Conservation (phyloP, 1,284 basidiomycete species). For the Exobasidium rhododendri region DNA sequence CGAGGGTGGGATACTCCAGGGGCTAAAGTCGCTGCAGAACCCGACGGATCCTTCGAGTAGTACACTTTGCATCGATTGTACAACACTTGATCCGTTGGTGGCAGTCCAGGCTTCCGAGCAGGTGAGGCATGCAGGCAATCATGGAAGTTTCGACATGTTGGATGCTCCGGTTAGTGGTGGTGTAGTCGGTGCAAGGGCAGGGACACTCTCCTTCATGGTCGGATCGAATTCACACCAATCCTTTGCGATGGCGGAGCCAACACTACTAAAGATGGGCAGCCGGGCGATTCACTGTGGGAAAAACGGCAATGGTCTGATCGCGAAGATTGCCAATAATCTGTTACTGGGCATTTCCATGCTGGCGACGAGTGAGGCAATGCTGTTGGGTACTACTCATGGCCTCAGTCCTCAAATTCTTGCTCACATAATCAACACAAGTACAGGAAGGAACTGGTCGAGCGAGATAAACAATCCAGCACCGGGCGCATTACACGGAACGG, state of each 20-base stretch:
- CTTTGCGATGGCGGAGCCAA: constrained; percentile 65
- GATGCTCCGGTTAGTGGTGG: constrained; percentile 90
- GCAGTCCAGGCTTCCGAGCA: constrained; percentile 65
- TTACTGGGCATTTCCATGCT: constrained; percentile 47
- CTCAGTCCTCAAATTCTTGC: constrained; percentile 39
- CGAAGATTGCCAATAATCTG: constrained; percentile 51
- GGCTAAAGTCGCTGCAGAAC: constrained; percentile 21
- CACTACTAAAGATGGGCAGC: constrained; percentile 67
- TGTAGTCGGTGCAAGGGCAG: constrained; percentile 72
- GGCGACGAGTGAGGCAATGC: constrained; percentile 44
- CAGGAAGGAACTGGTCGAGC: constrained; percentile 69
- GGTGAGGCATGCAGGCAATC: constrained; percentile 61
- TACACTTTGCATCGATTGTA: constrained; percentile 79
- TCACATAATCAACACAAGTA: constrained; percentile 47
- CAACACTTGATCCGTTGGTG: constrained; percentile 74
- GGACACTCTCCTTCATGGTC: constrained; percentile 80
- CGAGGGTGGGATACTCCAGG: constrained; percentile 56
- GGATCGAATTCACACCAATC: constrained; percentile 66
- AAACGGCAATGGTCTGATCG: constrained; percentile 62
- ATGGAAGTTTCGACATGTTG: constrained; percentile 62
- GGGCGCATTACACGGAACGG: constrained; percentile 61
- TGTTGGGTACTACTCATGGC: constrained; percentile 42
- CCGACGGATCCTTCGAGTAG: constrained; percentile 18
- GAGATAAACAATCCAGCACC: constrained; percentile 85
- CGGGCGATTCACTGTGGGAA: constrained; percentile 78